Percentiles rank a stretch among this genome's conserved stretches.
phyloP scores from a whole-genome alignment of 2,329 filamentous ascomycete genomes.

The Bimuria novae-zelandiae region DNA sequence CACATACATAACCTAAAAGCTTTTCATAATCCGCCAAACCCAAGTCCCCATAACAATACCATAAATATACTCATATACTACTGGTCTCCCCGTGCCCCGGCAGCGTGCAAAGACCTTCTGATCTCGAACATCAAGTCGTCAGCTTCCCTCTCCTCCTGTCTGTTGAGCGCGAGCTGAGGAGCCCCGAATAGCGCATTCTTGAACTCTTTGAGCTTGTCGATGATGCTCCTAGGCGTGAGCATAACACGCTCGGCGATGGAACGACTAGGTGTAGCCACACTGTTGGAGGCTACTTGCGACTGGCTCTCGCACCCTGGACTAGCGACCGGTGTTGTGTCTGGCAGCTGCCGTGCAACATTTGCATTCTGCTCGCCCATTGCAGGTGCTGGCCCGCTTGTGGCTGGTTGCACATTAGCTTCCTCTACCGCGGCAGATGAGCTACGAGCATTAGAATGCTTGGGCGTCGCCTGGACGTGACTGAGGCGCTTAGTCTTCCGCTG shows the following conservation, averaged over 20 bases:
- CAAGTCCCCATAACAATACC: not conserved
- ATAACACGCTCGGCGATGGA: constrained; percentile 43
- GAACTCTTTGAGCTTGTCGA: constrained; percentile 51
- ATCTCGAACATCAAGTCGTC: constrained; percentile 82
- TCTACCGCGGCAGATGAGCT: constrained; percentile 9
- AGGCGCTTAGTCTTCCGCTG: constrained; percentile 17
- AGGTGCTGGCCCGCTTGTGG: not conserved
- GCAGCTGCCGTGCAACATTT: constrained; percentile 16
- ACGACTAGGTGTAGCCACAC: constrained; percentile 28
- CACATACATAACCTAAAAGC: not conserved
- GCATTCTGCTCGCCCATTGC: constrained; percentile 13
- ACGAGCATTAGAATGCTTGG: constrained; percentile 9
- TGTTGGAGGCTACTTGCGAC: constrained; percentile 14
- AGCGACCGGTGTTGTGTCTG: constrained; percentile 11
- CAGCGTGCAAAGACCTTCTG: constrained; percentile 73
- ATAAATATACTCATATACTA: not conserved
- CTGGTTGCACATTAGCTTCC: constrained; percentile 1
- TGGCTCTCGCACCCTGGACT: constrained; percentile 11
- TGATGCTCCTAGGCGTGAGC: constrained; percentile 55
- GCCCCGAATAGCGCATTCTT: constrained; percentile 60
- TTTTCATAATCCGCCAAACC: not conserved
- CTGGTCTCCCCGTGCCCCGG: constrained; percentile 58
- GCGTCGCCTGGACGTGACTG: constrained; percentile 25
- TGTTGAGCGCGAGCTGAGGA: constrained; percentile 60
- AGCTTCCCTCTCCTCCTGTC: constrained; percentile 69